These are phyloP conservation scores for Otatea glauca DNA, from an alignment of 176 grass and related monocot genomes.

Conservation along the genomic window DNA sequence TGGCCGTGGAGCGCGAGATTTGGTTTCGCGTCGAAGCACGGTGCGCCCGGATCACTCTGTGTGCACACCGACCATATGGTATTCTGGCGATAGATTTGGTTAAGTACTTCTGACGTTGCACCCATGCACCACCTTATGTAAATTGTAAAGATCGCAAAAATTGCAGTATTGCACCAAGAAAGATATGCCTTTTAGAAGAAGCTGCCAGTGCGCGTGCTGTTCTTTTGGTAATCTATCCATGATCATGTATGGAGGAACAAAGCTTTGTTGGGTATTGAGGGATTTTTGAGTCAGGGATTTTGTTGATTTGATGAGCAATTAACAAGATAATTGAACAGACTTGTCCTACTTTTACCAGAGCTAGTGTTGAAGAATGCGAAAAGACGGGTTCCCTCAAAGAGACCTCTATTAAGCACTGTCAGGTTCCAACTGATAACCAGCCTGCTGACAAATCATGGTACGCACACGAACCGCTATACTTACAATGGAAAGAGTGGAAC, in stretches of 20 bases:
- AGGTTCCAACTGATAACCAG: constrained; percentile 52
- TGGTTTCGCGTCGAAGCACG: neutral
- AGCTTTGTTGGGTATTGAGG: neutral
- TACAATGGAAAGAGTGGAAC: constrained; percentile 97
- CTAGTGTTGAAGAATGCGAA: constrained; percentile 67
- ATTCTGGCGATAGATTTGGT: neutral
- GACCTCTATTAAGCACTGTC: constrained; percentile 63
- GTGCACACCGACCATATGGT: neutral
- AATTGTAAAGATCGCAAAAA: neutral
- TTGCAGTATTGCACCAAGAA: neutral
- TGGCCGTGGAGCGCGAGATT: neutral
- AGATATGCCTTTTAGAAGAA: neutral
- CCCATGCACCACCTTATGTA: neutral
- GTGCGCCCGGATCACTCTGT: neutral
- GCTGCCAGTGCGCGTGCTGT: neutral
- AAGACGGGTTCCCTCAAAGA: constrained; percentile 70
- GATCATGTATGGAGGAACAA: neutral
- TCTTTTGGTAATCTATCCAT: neutral
- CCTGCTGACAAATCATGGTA: constrained; percentile 68
- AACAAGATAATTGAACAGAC: neutral
- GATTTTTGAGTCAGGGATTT: neutral
- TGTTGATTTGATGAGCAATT: constrained; percentile 15
- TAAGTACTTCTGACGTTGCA: neutral
- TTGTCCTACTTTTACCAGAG: constrained; percentile 34
- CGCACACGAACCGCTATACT: constrained; percentile 74